Conservation (phyloP, 768 basidiomycete genomes). For the Psilocybe cyanescens region DNA sequence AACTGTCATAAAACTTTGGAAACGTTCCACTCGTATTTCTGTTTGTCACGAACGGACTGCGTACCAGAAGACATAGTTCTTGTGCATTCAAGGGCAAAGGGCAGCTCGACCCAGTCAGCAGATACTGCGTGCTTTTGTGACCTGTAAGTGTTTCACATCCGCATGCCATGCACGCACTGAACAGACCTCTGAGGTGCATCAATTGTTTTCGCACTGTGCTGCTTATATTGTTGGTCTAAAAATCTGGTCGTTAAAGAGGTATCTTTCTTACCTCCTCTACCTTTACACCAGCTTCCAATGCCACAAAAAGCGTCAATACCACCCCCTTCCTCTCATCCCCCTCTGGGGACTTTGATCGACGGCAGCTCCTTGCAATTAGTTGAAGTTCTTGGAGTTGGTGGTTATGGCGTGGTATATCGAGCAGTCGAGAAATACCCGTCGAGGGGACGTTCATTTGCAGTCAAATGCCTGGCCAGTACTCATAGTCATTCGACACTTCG, state of each 20-base stretch:
- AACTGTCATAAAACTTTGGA: constrained; percentile 4
- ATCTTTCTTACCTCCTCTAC: constrained; percentile 14
- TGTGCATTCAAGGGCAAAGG: constrained; percentile 4
- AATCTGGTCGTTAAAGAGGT: constrained; percentile 3
- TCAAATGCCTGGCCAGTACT: constrained; percentile 84
- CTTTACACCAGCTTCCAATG: constrained; percentile 15
- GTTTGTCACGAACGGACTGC: constrained; percentile 11
- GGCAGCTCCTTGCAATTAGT: constrained; percentile 80
- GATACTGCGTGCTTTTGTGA: constrained; percentile 9
- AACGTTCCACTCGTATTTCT: constrained; percentile 11
- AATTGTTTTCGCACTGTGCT: constrained; percentile 6
- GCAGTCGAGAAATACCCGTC: constrained; percentile 66
- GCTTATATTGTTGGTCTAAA: constrained; percentile 13
- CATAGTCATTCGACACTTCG: constrained; percentile 48
- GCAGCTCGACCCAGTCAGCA: constrained; percentile 1
- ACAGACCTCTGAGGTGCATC: constrained; percentile 17
- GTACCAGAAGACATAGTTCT: constrained; percentile 12
- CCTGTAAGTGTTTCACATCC: constrained; percentile 27
- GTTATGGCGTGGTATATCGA: constrained; percentile 95
- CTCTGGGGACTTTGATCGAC: constrained; percentile 84
- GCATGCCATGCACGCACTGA: constrained; percentile 28
- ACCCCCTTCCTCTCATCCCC: constrained; percentile 39
- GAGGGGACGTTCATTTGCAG: constrained; percentile 70
- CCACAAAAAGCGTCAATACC: constrained; percentile 23
- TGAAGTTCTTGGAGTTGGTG: constrained; percentile 88